These are phyloP conservation scores for Chaetoceros tenuissimus DNA, from an alignment of 108 stramenopile species.

Conservation along the genomic window DNA sequence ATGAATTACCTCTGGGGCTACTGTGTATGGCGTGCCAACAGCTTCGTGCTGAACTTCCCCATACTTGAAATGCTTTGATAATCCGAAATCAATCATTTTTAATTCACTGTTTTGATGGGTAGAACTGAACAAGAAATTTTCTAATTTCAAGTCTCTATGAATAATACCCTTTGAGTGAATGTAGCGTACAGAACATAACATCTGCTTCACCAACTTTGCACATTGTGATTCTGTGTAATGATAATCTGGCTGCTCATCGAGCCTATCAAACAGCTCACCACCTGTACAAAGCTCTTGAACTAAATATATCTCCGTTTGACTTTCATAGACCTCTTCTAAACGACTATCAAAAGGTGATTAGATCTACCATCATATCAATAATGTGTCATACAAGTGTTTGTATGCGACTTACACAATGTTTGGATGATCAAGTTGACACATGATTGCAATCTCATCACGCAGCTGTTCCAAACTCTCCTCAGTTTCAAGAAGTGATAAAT, in stretches of 20 bases:
- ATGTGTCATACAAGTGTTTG: neutral
- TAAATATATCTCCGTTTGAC: constrained; percentile 75
- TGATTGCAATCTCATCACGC: constrained; percentile 80
- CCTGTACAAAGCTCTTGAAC: constrained; percentile 93
- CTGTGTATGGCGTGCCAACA: constrained; percentile 84
- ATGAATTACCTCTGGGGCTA: constrained; percentile 82
- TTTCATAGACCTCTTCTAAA: constrained; percentile 77
- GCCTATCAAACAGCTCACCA: constrained; percentile 90
- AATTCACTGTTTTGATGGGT: constrained; percentile 53
- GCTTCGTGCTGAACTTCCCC: constrained; percentile 80
- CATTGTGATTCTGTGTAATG: constrained; percentile 91
- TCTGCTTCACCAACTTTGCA: constrained; percentile 79
- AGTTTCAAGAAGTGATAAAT: constrained; percentile 66
- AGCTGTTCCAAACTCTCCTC: constrained; percentile 65
- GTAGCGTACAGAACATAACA: constrained; percentile 86
- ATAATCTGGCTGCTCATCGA: constrained; percentile 85
- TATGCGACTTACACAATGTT: constrained; percentile 41
- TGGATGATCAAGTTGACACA: constrained; percentile 88
- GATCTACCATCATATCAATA: too few relatives aligned
- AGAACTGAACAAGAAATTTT: constrained; percentile 87
- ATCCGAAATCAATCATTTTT: constrained; percentile 98
- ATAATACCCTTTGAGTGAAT: constrained; percentile 88
- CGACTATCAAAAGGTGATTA: constrained; percentile 14
- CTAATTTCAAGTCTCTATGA: constrained; percentile 85
- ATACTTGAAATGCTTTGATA: constrained; percentile 85